These are phyloP conservation scores for Sphagnum magellanicum DNA, from an alignment of 228 moss, liverwort and hornwort species.

Conservation along the genomic window DNA sequence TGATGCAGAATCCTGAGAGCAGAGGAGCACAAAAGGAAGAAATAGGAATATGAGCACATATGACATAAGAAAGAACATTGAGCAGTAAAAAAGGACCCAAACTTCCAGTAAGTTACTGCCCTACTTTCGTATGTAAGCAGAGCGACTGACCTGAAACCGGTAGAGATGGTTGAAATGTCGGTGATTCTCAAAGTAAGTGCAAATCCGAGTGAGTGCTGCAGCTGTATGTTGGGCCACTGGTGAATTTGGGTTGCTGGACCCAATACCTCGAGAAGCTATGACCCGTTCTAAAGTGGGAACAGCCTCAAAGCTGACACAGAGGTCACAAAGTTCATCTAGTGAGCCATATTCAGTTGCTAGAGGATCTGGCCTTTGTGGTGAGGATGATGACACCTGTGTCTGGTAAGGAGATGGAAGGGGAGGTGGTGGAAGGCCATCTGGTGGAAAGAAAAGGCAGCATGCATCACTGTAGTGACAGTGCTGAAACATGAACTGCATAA, in stretches of 20 bases:
- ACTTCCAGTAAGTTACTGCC: no score
- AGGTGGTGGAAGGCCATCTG: slow-evolving; percentile 70
- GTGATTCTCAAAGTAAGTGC: slow-evolving; percentile 75
- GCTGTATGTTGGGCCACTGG: slow-evolving; percentile 74
- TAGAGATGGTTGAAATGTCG: slow-evolving; percentile 98
- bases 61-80: no score
- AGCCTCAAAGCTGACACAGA: slow-evolving; percentile 75
- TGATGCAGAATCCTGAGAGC: no score
- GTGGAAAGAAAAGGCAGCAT: slow-evolving; percentile 78
- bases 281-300: slow-evolving; percentile 67
- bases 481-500: slow-evolving; percentile 79
- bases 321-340: slow-evolving; percentile 90
- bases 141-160: slow-evolving; percentile 65
- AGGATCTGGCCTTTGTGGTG: slow-evolving; percentile 68
- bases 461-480: slow-evolving; percentile 89
- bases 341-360: slow-evolving; percentile 87
- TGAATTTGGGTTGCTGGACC: slow-evolving; percentile 53
- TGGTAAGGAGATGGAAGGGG: slow-evolving; percentile 66
- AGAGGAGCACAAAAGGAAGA: no score
- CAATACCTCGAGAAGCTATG: slow-evolving; percentile 45
- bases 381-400: slow-evolving; percentile 66
- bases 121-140: no score
- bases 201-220: slow-evolving; percentile 70
- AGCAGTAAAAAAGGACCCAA: no score
- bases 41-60: no score